phyloP scores from a whole-genome alignment of 768 basidiomycete genomes.

The Rhodotorula toruloides region DNA sequence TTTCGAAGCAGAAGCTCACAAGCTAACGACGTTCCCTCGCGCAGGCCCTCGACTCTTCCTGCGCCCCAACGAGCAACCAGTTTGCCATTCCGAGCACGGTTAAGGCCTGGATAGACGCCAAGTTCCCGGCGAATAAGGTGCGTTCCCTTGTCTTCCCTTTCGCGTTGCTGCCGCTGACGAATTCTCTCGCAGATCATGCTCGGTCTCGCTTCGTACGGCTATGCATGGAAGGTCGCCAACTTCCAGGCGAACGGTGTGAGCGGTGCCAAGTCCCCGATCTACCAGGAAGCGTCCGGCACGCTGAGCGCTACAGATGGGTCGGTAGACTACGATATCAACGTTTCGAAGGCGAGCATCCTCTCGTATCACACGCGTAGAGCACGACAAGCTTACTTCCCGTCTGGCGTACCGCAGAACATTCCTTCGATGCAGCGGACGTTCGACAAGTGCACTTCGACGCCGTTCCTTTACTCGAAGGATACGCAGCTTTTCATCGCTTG shows the following conservation, averaged over 20 bases:
- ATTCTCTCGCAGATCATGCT: slow-evolving; percentile 5
- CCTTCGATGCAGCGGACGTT: slow-evolving; percentile 6
- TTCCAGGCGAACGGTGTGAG: background rate
- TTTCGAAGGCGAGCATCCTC: background rate
- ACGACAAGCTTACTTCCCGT: too few species aligned
- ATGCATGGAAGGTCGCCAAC: slow-evolving; percentile 12
- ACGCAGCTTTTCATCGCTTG: slow-evolving; percentile 21
- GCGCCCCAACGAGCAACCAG: background rate
- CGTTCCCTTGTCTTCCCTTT: background rate
- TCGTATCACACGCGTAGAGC: background rate
- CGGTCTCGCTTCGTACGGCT: slow-evolving; percentile 18
- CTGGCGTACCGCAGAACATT: background rate
- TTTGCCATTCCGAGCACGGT: slow-evolving; percentile 1
- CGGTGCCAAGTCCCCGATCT: background rate
- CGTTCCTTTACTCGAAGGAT: slow-evolving; percentile 6
- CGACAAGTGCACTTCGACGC: slow-evolving; percentile 24
- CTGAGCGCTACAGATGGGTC: background rate
- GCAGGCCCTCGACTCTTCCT: background rate
- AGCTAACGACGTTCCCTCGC: background rate
- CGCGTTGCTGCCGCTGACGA: background rate
- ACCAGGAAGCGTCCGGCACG: background rate
- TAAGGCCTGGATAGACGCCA: slow-evolving; percentile 24
- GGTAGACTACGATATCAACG: background rate
- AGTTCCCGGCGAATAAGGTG: slow-evolving; percentile 25
- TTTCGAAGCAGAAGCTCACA: too few species aligned